Conservation (phyloP, 208 protist genomes). For the Crithidia acanthocephali region DNA sequence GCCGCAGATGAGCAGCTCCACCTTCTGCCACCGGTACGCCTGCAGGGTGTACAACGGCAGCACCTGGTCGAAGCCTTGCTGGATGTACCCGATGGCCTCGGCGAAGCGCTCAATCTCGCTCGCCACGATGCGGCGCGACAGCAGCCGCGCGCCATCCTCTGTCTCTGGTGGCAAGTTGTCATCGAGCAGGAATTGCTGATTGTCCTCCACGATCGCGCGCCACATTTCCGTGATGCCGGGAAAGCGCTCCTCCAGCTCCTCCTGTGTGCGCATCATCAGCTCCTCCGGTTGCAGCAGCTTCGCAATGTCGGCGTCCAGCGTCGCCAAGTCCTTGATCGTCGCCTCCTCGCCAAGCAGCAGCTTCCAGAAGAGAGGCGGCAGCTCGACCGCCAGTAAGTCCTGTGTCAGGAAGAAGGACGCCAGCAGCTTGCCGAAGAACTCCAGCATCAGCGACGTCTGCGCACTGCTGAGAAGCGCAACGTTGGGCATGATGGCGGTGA, state of each 20-base stretch:
- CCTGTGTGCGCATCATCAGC: slow-evolving; percentile 63
- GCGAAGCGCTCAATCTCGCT: slow-evolving; percentile 74
- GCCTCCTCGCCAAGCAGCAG: slow-evolving; percentile 77
- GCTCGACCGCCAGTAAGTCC: slow-evolving; percentile 91
- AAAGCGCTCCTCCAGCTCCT: slow-evolving; percentile 88
- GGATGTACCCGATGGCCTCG: slow-evolving; percentile 72
- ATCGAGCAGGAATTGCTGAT: slow-evolving; percentile 44
- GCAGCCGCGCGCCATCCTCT: slow-evolving; percentile 46
- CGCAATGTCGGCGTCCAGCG: slow-evolving; percentile 69
- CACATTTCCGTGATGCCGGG: slow-evolving; percentile 68
- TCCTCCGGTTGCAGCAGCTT: slow-evolving; percentile 57
- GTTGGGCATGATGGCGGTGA: slow-evolving; percentile 81
- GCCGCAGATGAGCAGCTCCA: slow-evolving; percentile 84
- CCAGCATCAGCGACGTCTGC: slow-evolving; percentile 88
- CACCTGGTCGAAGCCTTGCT: slow-evolving; percentile 81
- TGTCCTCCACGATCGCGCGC: slow-evolving; percentile 42
- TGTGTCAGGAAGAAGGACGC: slow-evolving; percentile 92
- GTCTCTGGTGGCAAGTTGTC: slow-evolving; percentile 59
- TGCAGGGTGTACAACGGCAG: slow-evolving; percentile 83
- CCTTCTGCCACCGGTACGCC: slow-evolving; percentile 87
- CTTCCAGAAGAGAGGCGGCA: slow-evolving; percentile 95
- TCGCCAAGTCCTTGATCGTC: slow-evolving; percentile 54
- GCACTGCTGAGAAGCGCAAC: slow-evolving; percentile 43
- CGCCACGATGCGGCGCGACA: slow-evolving; percentile 65
- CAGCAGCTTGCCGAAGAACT: slow-evolving; percentile 95